Percentiles rank a stretch among this genome's conserved stretches.
Evolutionary conservation across 805 yeast genomes (phyloP).

Genomic region (Ogataea degrootiae): DNA sequence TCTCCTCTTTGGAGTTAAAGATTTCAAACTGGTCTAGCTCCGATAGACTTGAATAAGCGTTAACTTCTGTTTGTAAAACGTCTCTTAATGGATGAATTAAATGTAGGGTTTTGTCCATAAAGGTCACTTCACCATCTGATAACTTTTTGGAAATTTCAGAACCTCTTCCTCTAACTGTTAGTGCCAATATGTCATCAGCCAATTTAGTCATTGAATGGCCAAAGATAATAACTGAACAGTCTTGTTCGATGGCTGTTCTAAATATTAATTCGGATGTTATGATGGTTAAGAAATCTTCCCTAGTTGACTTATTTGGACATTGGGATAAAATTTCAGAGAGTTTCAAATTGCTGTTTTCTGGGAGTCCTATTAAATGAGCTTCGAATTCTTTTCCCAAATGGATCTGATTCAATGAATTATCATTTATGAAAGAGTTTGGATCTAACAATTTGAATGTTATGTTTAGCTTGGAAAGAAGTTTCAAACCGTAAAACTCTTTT

Average conservation of each 20-base stretch:
- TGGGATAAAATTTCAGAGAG: slow-evolving; percentile 34
- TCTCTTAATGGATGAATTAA: slow-evolving; percentile 73
- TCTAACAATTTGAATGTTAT: slow-evolving; percentile 37
- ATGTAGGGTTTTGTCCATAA: slow-evolving; percentile 32
- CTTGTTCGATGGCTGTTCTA: slow-evolving; percentile 38
- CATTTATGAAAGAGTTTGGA: slow-evolving; percentile 35
- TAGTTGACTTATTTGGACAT: slow-evolving; percentile 53
- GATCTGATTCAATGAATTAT: slow-evolving; percentile 29
- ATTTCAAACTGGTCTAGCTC: slow-evolving; percentile 33
- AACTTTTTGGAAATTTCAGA: slow-evolving; percentile 51
- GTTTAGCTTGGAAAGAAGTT: slow-evolving; percentile 23
- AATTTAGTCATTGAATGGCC: slow-evolving; percentile 80
- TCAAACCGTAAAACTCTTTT: slow-evolving; percentile 11
- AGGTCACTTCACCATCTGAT: slow-evolving; percentile 38
- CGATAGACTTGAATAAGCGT: slow-evolving; percentile 44
- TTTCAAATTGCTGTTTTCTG: slow-evolving; percentile 1
- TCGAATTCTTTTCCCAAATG: slow-evolving; percentile 29
- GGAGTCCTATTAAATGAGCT: slow-evolving; percentile 6
- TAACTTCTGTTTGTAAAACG: slow-evolving; percentile 62
- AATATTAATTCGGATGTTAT: slow-evolving; percentile 44
- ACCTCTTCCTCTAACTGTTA: slow-evolving; percentile 87
- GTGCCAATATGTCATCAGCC: slow-evolving; percentile 73
- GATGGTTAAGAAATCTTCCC: slow-evolving; percentile 53
- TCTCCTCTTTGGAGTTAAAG: slow-evolving; percentile 12
- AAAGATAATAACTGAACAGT: slow-evolving; percentile 56